Percentiles rank a stretch among this genome's conserved stretches.
phyloP scores from a whole-genome alignment of 352 stramenopile species.

The Elongisporangium undulatum region DNA sequence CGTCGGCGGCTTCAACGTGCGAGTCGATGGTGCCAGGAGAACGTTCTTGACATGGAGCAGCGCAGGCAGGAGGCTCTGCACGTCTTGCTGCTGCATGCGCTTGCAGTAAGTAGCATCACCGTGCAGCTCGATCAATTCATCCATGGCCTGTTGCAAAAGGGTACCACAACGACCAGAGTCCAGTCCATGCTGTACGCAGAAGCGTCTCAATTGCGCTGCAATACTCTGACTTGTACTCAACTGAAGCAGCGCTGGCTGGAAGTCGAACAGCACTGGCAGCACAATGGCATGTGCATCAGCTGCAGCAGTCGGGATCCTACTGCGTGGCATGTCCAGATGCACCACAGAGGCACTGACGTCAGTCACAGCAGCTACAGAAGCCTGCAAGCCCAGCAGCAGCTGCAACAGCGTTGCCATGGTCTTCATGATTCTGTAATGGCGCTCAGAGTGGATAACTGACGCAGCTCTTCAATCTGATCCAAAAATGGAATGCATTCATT shows the following conservation, averaged over 20 bases:
- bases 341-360: neutral
- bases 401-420: neutral
- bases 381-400: neutral
- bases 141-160: conserved; percentile 19
- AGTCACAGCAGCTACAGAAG: neutral
- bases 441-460: too few relatives aligned
- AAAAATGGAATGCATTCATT: conserved; percentile 7
- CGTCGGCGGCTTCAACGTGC: neutral
- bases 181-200: conserved; percentile 35
- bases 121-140: conserved; percentile 23
- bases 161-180: conserved; percentile 11
- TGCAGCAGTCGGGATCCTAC: conserved; percentile 3
- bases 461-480: too few relatives aligned
- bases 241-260: conserved; percentile 37
- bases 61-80: conserved; percentile 10
- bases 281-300: conserved; percentile 15
- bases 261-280: conserved; percentile 42
- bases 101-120: conserved; percentile 11
- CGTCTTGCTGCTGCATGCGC: neutral
- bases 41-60: conserved; percentile 41
- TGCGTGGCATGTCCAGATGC: neutral
- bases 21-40: conserved; percentile 3
- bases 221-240: conserved; percentile 22
- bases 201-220: conserved; percentile 24
- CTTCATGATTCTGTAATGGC: too few relatives aligned